phyloP scores from a whole-genome alignment of 2,329 filamentous ascomycete genomes.

The Tolypocladium nubicola region DNA sequence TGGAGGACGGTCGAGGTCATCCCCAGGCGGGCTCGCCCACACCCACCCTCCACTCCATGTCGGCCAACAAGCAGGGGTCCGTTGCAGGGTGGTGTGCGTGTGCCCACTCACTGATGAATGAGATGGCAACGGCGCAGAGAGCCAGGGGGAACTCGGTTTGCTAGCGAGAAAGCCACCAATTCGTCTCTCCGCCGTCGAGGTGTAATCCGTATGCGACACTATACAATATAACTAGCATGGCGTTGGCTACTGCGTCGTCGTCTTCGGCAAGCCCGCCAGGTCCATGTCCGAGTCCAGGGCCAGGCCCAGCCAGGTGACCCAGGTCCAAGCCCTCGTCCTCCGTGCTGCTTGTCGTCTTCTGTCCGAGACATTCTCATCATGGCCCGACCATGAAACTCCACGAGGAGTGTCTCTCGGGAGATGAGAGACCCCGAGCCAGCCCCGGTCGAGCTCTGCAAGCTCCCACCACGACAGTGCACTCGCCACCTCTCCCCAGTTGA shows the following conservation, averaged over 20 bases:
- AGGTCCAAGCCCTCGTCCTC: neutral
- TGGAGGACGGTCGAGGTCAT: neutral
- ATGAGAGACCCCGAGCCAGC: neutral
- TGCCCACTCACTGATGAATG: neutral
- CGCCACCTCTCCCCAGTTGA: neutral
- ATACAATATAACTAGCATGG: neutral
- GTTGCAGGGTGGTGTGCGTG: neutral
- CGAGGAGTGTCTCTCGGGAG: constrained; percentile 2
- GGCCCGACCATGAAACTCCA: constrained; percentile 2
- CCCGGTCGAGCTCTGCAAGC: neutral
- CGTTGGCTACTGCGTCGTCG: neutral
- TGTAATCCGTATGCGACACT: neutral
- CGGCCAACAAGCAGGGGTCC: neutral
- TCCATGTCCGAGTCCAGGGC: neutral
- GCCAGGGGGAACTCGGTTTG: neutral
- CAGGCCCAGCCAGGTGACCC: neutral
- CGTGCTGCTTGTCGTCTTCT: constrained; percentile 1
- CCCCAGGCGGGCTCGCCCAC: neutral
- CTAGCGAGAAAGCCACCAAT: constrained; percentile 1
- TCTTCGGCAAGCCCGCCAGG: neutral
- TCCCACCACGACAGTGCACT: neutral
- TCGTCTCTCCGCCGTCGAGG: neutral
- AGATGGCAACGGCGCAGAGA: neutral
- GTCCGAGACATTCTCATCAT: constrained; percentile 9
- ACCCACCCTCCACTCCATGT: neutral